Evolutionary conservation across 352 stramenopile species (phyloP).

Genomic region (Pythium biforme): DNA sequence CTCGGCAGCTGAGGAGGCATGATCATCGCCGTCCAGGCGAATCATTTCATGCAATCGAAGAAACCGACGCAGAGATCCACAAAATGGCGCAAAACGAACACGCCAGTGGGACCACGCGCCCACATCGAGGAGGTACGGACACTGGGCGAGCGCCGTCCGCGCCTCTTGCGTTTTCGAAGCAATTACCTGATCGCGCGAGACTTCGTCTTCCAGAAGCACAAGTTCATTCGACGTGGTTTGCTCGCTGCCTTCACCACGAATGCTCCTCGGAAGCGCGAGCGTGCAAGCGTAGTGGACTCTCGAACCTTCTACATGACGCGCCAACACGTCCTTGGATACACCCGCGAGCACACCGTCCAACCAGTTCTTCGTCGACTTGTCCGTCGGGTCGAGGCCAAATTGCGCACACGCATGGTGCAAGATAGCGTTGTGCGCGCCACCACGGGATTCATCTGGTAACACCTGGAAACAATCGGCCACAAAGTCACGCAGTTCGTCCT

Average conservation of each 20-base stretch:
- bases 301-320: neutral
- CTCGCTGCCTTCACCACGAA: neutral
- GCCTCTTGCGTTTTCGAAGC: conserved; percentile 42
- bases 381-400: conserved; percentile 13
- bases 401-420: conserved; percentile 13
- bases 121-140: conserved; percentile 67
- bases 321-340: neutral
- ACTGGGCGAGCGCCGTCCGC: conserved; percentile 41
- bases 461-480: conserved; percentile 6
- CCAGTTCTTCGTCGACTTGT: conserved; percentile 5
- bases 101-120: conserved; percentile 27
- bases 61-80: conserved; percentile 63
- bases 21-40: conserved; percentile 49
- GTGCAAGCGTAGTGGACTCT: conserved; percentile 18
- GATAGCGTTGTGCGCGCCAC: neutral
- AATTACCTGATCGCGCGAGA: conserved; percentile 39
- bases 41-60: conserved; percentile 83
- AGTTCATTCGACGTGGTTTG: conserved; percentile 6
- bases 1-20: conserved; percentile 36
- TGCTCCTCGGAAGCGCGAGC: neutral
- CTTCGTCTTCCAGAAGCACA: conserved; percentile 12
- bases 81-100: conserved; percentile 46
- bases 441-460: neutral
- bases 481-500: conserved; percentile 17
- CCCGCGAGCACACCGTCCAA: conserved; percentile 3